Base-by-base conservation (phyloP, 352 stramenopile species). In the Phytophthora pisi region DNA sequence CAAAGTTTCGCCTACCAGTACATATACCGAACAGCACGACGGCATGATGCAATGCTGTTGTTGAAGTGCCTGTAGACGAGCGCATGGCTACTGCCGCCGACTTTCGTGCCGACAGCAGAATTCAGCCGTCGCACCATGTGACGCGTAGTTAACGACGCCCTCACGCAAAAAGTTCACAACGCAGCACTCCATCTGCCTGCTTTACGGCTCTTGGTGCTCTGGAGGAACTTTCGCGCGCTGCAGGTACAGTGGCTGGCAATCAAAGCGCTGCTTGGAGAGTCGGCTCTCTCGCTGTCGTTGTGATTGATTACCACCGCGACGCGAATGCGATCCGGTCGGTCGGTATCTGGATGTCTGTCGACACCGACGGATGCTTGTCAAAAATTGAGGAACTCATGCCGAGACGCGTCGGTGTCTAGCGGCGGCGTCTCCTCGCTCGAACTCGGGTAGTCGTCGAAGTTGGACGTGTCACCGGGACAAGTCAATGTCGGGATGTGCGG, bases 361-460 rank as follows among this genome's bases (percentile, higher is more conserved):
- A 42, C 36, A 42, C 6, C 24, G 42, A 15, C 15, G 18, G 3
- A 6, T 61, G 30, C n/a, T 24, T 18, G 36, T 86, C 73, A 86
- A 47, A 86, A 86, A 31, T 66, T 64, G 18, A 53, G 58, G 36
- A 86, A 86, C 45, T 86, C 78, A 15, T 72, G 68, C 3, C 65
- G 60, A 47, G 66, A 74, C 7, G 58, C 71, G 13, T 75, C 56
- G 59, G 56, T 75, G 49, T 68, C 61, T 0, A 71, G 64, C 5
- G 67, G 78, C 38, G 66, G 77, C 3, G 73, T 79, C 61, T 84
- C 76, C 59, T 83, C 73, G n/a, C 63, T 70, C 24, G 78, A 84
- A 53, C 81, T 84, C 23, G 78, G 78, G 54, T 89, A 89, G 51
- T 86, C 78, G 53, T 91, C 82, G 68, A 94, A 94, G 57, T 88